Base-by-base conservation (phyloP, 768 basidiomycete genomes). In the Kwoniella shandongensis region DNA sequence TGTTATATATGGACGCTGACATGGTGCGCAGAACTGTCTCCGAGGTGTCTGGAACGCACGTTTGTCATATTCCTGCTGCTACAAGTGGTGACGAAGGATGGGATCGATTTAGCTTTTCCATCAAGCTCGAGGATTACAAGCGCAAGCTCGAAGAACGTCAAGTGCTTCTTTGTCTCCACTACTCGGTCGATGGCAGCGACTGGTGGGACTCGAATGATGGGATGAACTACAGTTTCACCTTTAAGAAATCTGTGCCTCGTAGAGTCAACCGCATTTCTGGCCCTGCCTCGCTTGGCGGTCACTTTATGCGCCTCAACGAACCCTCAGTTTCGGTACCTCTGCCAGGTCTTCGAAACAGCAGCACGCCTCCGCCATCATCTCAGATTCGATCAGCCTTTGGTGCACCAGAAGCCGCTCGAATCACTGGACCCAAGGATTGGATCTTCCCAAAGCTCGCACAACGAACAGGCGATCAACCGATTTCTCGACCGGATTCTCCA, bases 171-270 rank as follows among this genome's bases (percentile, higher is more conserved):
- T 76, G 75, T 51, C 60, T 73, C 39, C 66, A 73, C 12, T 76
- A 69, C 58, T 74, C 75, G 8, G 59, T 76, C 30, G 69, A 73
- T 11, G 73, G 68, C 12, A 51, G 58, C 22, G 75, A 75, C 55
- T 76, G 73, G 73, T 76, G 75, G 75, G 75, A 76, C 35, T 70
- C 73, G 1, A 74, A 74, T 51, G 54, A 70, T 40, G 75, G 75
- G 6, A 49, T 65, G 35, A 76, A 76, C 57, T 76, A 76, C 63
- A 61, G 63, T 27, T 76, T 76, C 57, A 66, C 64, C 4, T 76
- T 76, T 69, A 75, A 72, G 57, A 69, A 66, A 50, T 32, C 52
- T 35, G 35, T 39, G 20, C 62, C 58, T 27, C 59, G 45, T 40
- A 68, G 60, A 23, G 18, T 40, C 17, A 58, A 53, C 35, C 57